Conservation (phyloP, 306 rosid genomes). For the Fragaria nilgerrensis region DNA sequence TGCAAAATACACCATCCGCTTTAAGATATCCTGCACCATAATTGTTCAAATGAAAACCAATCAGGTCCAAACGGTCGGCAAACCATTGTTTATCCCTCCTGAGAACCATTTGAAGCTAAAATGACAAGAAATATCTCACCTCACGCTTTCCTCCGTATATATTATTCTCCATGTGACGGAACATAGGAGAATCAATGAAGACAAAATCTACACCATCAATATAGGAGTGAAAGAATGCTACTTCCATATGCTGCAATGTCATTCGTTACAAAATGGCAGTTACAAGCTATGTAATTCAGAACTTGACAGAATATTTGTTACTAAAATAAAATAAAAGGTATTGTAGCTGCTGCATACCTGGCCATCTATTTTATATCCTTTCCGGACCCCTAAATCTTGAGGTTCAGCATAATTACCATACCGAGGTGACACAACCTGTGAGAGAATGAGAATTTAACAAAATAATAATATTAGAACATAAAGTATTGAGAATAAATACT, state of each 20-base stretch:
- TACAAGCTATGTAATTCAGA: neutral
- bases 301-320: constrained; percentile 19
- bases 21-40: constrained; percentile 73
- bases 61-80: neutral
- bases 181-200: constrained; percentile 59
- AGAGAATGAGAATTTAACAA: constrained; percentile 21
- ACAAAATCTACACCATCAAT: constrained; percentile 90
- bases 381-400: constrained; percentile 58
- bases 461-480: neutral
- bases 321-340: neutral
- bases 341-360: constrained; percentile 56
- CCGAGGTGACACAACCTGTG: constrained; percentile 74
- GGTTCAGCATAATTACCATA: constrained; percentile 67
- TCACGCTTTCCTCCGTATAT: constrained; percentile 75
- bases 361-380: constrained; percentile 63
- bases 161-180: constrained; percentile 49
- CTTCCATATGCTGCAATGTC: constrained; percentile 75
- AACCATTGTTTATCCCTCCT: neutral
- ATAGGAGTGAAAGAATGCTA: constrained; percentile 62
- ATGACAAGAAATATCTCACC: constrained; percentile 46
- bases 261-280: constrained; percentile 1
- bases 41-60: neutral
- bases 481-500: constrained; percentile 4
- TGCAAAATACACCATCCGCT: constrained; percentile 89
- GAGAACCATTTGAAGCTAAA: constrained; percentile 21